Conservation (phyloP, 2,329 filamentous ascomycete species). For the Colletotrichum karsti region DNA sequence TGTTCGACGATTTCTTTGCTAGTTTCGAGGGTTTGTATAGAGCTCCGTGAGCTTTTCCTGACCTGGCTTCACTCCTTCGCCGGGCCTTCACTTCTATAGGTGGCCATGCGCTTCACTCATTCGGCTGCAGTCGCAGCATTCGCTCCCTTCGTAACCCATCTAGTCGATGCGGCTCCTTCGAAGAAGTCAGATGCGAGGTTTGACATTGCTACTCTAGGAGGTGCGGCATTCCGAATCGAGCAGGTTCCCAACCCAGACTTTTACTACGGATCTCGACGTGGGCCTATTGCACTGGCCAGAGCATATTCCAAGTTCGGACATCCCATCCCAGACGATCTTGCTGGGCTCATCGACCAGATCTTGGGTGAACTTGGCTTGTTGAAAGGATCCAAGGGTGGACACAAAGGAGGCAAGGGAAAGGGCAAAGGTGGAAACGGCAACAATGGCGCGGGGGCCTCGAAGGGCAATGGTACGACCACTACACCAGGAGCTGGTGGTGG, state of each 20-base stretch:
- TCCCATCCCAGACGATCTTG: slow-evolving; percentile 42
- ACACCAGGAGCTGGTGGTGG: not conserved
- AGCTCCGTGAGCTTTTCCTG: slow-evolving; percentile 23
- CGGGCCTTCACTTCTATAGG: slow-evolving; percentile 9
- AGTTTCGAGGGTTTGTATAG: not conserved
- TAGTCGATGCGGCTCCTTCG: slow-evolving; percentile 39
- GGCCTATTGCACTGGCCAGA: slow-evolving; percentile 47
- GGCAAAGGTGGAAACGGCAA: slow-evolving; percentile 2
- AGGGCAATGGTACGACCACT: slow-evolving; percentile 12
- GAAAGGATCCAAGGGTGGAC: not conserved
- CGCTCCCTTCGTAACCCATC: slow-evolving; percentile 7
- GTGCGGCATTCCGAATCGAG: slow-evolving; percentile 46
- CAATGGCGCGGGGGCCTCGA: slow-evolving; percentile 2
- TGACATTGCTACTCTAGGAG: slow-evolving; percentile 46
- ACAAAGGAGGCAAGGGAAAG: slow-evolving; percentile 6
- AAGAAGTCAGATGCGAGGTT: slow-evolving; percentile 34
- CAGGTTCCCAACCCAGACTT: slow-evolving; percentile 49
- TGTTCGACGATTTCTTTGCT: not conserved
- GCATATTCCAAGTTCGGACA: slow-evolving; percentile 49
- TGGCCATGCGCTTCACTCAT: slow-evolving; percentile 43
- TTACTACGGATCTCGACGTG: slow-evolving; percentile 38
- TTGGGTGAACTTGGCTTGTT: slow-evolving; percentile 42
- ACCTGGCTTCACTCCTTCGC: slow-evolving; percentile 30
- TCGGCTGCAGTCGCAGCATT: slow-evolving; percentile 43
- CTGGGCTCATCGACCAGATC: slow-evolving; percentile 41